Percentiles rank a stretch among this genome's conserved stretches.
Evolutionary conservation across 805 yeast genomes (phyloP).

Genomic region (Yarrowia yakushimensis): DNA sequence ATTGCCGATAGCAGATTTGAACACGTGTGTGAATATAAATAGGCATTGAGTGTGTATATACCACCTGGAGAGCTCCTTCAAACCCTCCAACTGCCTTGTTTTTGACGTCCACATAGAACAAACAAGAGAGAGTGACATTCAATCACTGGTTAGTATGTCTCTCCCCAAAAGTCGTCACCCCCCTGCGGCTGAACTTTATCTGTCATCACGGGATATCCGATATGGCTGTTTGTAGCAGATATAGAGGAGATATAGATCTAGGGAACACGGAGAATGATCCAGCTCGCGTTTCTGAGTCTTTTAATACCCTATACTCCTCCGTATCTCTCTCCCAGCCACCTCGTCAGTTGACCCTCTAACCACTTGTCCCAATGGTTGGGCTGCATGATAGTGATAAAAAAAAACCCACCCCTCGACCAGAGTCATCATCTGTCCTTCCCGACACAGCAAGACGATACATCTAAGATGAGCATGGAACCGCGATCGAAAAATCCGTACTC

Average conservation of each 20-base stretch:
- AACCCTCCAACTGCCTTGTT: no score
- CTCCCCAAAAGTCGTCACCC: not conserved
- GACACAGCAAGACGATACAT: not conserved
- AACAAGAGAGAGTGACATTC: no score
- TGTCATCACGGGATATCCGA: not conserved
- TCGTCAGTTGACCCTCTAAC: not conserved
- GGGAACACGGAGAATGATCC: not conserved
- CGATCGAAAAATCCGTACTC: slow-evolving; percentile 38
- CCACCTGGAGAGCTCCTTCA: no score
- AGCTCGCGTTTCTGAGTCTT: not conserved
- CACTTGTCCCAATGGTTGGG: slow-evolving; percentile 9
- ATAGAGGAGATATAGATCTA: no score
- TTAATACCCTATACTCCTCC: not conserved
- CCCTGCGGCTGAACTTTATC: not conserved
- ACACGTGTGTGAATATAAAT: no score
- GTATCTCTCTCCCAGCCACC: not conserved
- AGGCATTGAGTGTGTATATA: no score
- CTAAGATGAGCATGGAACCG: slow-evolving; percentile 20
- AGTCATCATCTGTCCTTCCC: not conserved
- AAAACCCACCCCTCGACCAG: not conserved
- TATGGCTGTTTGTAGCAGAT: not conserved
- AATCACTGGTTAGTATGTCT: not conserved
- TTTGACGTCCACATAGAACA: no score
- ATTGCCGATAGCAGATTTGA: no score
- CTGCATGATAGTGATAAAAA: slow-evolving; percentile 10